These are phyloP conservation scores for Capsella bursapastoris DNA, from an alignment of 345 rosid species.

Conservation along the genomic window DNA sequence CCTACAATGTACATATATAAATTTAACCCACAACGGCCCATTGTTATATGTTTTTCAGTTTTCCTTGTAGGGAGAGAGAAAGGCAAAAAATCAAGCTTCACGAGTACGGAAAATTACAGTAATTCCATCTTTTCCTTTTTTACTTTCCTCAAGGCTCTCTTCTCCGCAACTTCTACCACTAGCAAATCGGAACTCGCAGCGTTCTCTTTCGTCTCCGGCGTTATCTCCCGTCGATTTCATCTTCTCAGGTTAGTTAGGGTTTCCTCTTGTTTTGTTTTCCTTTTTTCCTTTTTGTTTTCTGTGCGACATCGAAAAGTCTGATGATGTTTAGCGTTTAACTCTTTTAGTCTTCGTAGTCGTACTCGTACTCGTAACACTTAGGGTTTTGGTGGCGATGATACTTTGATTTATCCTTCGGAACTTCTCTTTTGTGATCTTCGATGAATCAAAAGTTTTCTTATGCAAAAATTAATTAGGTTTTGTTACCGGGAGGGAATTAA, in stretches of 20 bases:
- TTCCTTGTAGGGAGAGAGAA: neutral
- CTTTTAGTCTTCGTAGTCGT: conserved; percentile 5
- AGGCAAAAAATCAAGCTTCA: neutral
- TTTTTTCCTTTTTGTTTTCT: neutral
- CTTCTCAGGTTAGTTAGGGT: conserved; percentile 30
- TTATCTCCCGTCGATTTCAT: conserved; percentile 21
- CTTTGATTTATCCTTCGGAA: conserved; percentile 7
- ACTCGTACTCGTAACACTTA: conserved; percentile 8
- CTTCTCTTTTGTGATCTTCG: conserved; percentile 29
- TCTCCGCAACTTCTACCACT: conserved; percentile 31
- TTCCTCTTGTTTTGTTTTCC: neutral
- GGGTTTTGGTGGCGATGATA: conserved; percentile 39
- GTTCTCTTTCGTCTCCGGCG: conserved; percentile 22
- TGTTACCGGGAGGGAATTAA: neutral
- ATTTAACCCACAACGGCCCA: conserved; percentile 14
- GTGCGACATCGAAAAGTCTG: conserved; percentile 22
- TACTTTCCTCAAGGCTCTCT: conserved; percentile 27
- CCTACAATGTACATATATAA: neutral
- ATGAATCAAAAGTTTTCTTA: conserved; percentile 3
- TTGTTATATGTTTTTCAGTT: neutral
- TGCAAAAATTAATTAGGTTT: conserved; percentile 31
- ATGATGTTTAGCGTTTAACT: conserved; percentile 5
- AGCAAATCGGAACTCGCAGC: conserved; percentile 18
- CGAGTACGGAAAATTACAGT: conserved; percentile 21
- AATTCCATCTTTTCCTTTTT: neutral